These are phyloP conservation scores for Fomitopsis schrenkii DNA, from an alignment of 1,284 basidiomycete species.

Conservation along the genomic window DNA sequence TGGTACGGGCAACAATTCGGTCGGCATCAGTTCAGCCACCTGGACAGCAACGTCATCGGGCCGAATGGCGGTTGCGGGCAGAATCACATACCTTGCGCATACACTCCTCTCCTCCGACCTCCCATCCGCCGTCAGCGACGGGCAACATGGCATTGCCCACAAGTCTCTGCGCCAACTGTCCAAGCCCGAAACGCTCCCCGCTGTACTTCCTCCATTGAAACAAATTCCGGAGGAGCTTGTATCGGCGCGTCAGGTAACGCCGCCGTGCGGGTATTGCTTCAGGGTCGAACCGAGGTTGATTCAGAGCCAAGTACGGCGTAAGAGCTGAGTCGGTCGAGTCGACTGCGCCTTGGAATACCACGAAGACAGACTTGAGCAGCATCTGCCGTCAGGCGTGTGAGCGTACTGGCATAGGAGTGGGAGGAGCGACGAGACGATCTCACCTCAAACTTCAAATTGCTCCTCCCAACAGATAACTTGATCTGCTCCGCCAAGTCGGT, in stretches of 20 bases:
- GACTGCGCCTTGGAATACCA: constrained; percentile 57
- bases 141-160: constrained; percentile 62
- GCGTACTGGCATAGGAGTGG: background rate
- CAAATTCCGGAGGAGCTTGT: constrained; percentile 74
- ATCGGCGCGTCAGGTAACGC: constrained; percentile 63
- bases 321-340: constrained; percentile 43
- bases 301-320: constrained; percentile 34
- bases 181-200: constrained; percentile 57
- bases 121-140: constrained; percentile 79
- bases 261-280: constrained; percentile 69
- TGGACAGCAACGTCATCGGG: constrained; percentile 20
- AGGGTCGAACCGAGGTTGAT: constrained; percentile 66
- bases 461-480: constrained; percentile 69
- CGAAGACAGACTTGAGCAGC: constrained; percentile 61
- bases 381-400: constrained; percentile 35
- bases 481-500: constrained; percentile 81
- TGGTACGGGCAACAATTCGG: constrained; percentile 29
- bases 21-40: constrained; percentile 42
- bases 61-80: background rate
- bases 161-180: constrained; percentile 52
- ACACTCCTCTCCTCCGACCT: constrained; percentile 77
- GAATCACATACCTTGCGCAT: constrained; percentile 52
- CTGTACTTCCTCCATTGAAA: constrained; percentile 74
- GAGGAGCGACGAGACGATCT: constrained; percentile 17
- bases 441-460: constrained; percentile 71